phyloP scores from a whole-genome alignment of 2,329 filamentous ascomycete species.

The Cadophora sp. region DNA sequence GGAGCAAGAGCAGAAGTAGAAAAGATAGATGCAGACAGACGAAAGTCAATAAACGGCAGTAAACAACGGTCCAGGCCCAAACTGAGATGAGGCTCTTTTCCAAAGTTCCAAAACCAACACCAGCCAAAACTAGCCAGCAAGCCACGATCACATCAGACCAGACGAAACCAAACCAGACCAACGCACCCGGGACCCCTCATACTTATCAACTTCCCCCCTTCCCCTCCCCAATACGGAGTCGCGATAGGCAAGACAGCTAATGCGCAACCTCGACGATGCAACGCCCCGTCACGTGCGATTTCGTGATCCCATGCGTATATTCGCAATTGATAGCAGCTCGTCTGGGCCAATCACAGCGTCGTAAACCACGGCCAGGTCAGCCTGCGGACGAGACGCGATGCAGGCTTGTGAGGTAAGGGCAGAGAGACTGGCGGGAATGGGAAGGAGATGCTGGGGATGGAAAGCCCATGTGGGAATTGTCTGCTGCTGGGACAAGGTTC shows the following conservation, averaged over 20 bases:
- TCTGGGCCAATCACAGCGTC: neutral
- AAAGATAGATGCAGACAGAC: too few relatives aligned
- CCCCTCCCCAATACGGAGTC: neutral
- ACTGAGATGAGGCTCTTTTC: constrained; percentile 4
- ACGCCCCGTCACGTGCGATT: constrained; percentile 16
- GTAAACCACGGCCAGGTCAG: neutral
- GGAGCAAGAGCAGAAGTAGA: neutral
- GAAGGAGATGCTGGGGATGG: neutral
- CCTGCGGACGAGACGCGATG: neutral
- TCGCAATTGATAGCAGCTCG: constrained; percentile 12
- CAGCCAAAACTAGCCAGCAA: neutral
- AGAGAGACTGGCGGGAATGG: neutral
- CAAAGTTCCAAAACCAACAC: neutral
- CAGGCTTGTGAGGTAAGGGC: neutral
- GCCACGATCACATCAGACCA: neutral
- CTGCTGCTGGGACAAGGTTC: neutral
- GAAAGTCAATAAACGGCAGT: neutral
- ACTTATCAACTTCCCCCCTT: neutral
- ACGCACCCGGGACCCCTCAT: constrained; percentile 5
- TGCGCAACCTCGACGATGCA: neutral
- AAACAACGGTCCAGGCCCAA: neutral
- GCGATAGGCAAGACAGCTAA: neutral
- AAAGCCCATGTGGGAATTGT: neutral
- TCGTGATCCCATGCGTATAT: constrained; percentile 18
- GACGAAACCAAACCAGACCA: neutral